A percentile compares a stretch with the other conserved stretches of the same genome.
These are phyloP conservation scores for Babesia ovis DNA, from an alignment of 169 alveolate genomes.

Conservation along the genomic window DNA sequence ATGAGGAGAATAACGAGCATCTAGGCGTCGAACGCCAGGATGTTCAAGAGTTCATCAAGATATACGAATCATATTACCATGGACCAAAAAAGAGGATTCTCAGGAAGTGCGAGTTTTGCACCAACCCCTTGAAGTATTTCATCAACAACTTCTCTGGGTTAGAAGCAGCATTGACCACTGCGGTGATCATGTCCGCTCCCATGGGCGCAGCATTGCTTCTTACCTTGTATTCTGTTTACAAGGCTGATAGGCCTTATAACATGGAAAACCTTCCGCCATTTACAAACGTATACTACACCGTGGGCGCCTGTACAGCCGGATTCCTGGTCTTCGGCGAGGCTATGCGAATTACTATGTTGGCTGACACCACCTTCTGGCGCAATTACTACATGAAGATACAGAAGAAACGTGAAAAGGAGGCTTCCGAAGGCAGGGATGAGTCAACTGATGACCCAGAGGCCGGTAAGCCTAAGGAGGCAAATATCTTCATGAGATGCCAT, in stretches of 20 bases:
- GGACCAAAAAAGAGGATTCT: constrained; percentile 2
- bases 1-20: too few relatives aligned
- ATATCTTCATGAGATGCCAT: not conserved
- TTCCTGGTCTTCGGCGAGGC: constrained; percentile 6
- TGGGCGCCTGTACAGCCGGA: not conserved
- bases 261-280: not conserved
- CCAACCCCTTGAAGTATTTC: constrained; percentile 10
- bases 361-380: not conserved
- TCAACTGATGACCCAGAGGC: not conserved
- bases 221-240: not conserved
- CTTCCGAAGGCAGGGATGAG: not conserved
- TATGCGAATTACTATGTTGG: not conserved
- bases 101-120: constrained; percentile 2
- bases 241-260: not conserved
- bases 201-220: not conserved
- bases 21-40: too few relatives aligned
- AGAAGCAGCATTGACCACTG: not conserved
- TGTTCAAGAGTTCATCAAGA: not conserved
- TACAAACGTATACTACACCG: not conserved
- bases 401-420: not conserved
- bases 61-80: constrained; percentile 1
- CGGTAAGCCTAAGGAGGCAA: not conserved
- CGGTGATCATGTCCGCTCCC: constrained; percentile 2
- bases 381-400: not conserved
- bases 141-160: constrained; percentile 1